phyloP scores from a whole-genome alignment of 1,284 basidiomycete species.

The Erythrobasidium hasegawianum region DNA sequence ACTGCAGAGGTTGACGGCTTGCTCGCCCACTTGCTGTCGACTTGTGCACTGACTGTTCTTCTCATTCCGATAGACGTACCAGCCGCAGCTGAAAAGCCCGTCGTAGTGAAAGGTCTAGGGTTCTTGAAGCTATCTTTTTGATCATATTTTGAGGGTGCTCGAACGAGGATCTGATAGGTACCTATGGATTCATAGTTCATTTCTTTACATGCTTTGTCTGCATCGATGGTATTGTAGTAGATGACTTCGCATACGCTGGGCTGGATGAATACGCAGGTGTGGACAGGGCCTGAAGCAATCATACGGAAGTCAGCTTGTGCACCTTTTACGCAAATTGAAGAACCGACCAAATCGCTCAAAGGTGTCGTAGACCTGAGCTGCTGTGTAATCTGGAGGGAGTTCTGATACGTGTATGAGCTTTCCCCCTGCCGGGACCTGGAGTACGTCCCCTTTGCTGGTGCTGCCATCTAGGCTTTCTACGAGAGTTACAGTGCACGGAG shows the following conservation, averaged over 20 bases:
- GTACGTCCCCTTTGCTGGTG: neutral
- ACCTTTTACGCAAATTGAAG: too few relatives aligned
- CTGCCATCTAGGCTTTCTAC: neutral
- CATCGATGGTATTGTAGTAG: conserved; percentile 4
- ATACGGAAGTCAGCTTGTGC: too few relatives aligned
- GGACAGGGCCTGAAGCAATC: conserved; percentile 26
- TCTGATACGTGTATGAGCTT: conserved; percentile 17
- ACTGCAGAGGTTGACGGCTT: neutral
- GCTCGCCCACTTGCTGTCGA: neutral
- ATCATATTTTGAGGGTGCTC: conserved; percentile 12
- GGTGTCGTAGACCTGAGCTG: conserved; percentile 7
- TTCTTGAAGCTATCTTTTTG: conserved; percentile 24
- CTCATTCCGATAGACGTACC: neutral
- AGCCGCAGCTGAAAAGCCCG: neutral
- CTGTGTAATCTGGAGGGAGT: neutral
- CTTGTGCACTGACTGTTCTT: neutral
- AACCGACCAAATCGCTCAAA: conserved; percentile 24
- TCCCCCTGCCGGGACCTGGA: conserved; percentile 10
- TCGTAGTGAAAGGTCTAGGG: neutral
- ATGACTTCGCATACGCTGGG: conserved; percentile 2
- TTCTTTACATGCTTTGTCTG: conserved; percentile 6
- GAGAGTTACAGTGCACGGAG: too few relatives aligned
- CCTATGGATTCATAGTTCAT: conserved; percentile 10
- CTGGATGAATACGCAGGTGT: neutral
- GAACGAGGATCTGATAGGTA: conserved; percentile 14